Conservation (phyloP, 2,329 filamentous ascomycete species). For the Laburnicola sp. region DNA sequence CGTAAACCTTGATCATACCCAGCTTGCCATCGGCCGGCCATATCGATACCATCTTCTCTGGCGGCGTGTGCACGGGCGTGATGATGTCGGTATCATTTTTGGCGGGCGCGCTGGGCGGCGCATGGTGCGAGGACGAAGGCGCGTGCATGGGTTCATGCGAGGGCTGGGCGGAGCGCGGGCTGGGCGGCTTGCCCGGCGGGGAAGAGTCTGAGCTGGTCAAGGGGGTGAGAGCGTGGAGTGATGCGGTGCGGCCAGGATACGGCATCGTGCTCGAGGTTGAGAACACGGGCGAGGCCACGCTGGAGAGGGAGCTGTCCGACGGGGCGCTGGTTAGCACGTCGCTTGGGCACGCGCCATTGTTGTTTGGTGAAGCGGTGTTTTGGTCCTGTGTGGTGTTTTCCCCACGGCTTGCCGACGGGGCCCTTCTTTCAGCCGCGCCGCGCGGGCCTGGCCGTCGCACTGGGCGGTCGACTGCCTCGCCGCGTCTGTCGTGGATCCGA, state of each 20-base stretch:
- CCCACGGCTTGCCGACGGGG: slow-evolving; percentile 14
- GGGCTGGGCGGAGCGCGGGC: slow-evolving; percentile 53
- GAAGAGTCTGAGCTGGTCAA: slow-evolving; percentile 69
- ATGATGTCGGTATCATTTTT: slow-evolving; percentile 53
- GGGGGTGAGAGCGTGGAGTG: slow-evolving; percentile 62
- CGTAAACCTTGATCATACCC: slow-evolving; percentile 63
- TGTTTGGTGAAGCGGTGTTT: slow-evolving; percentile 25
- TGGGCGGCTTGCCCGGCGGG: slow-evolving; percentile 59
- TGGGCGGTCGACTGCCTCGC: slow-evolving; percentile 24
- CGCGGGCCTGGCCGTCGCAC: slow-evolving; percentile 30
- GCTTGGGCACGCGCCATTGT: slow-evolving; percentile 48
- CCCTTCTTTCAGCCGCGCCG: slow-evolving; percentile 14
- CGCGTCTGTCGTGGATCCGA: slow-evolving; percentile 56
- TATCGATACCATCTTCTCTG: slow-evolving; percentile 51
- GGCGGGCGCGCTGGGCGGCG: slow-evolving; percentile 34
- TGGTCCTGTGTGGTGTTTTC: slow-evolving; percentile 14
- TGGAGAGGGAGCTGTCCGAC: slow-evolving; percentile 72
- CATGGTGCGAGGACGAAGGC: slow-evolving; percentile 35
- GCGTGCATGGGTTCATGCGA: slow-evolving; percentile 43
- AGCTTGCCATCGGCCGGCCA: slow-evolving; percentile 57
- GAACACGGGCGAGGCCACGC: slow-evolving; percentile 72
- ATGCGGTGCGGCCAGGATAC: slow-evolving; percentile 58
- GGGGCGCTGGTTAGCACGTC: slow-evolving; percentile 71
- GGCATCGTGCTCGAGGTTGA: slow-evolving; percentile 60
- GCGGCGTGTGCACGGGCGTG: slow-evolving; percentile 49